Conservation (phyloP, 768 basidiomycete species). For the Lentinula sp. region DNA sequence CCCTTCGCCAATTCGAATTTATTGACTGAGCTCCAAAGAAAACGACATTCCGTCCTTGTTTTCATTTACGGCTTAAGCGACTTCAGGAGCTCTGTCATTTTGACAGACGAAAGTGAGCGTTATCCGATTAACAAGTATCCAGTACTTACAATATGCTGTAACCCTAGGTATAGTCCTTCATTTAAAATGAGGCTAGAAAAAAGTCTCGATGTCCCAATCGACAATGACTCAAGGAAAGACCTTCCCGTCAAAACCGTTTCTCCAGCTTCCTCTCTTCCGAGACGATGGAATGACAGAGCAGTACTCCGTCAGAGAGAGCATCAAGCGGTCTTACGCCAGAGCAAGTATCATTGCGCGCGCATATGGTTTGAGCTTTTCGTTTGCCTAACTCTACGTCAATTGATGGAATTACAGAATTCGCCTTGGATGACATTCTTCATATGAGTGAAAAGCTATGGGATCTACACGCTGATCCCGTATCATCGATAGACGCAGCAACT, state of each 20-base stretch:
- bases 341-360: slow-evolving; percentile 13
- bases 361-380: not conserved
- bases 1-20: too few species aligned
- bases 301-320: not conserved
- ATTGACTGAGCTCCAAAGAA: too few species aligned
- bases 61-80: too few species aligned
- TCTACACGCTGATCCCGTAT: slow-evolving; percentile 8
- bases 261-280: not conserved
- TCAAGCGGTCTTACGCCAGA: slow-evolving; percentile 28
- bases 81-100: not conserved
- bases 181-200: not conserved
- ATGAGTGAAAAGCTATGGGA: slow-evolving; percentile 9
- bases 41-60: too few species aligned
- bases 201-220: not conserved
- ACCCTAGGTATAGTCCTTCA: not conserved
- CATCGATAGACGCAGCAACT: slow-evolving; percentile 5
- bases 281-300: not conserved
- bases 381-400: not conserved
- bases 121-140: not conserved
- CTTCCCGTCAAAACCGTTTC: not conserved
- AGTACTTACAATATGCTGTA: not conserved
- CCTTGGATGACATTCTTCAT: slow-evolving; percentile 4
- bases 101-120: not conserved
- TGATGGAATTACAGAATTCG: slow-evolving; percentile 7
- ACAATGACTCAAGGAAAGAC: not conserved